Percentiles rank a stretch among this genome's conserved stretches.
Conservation (phyloP, 2,329 filamentous ascomycete species). For the Paracoccidioides brasiliensis region DNA sequence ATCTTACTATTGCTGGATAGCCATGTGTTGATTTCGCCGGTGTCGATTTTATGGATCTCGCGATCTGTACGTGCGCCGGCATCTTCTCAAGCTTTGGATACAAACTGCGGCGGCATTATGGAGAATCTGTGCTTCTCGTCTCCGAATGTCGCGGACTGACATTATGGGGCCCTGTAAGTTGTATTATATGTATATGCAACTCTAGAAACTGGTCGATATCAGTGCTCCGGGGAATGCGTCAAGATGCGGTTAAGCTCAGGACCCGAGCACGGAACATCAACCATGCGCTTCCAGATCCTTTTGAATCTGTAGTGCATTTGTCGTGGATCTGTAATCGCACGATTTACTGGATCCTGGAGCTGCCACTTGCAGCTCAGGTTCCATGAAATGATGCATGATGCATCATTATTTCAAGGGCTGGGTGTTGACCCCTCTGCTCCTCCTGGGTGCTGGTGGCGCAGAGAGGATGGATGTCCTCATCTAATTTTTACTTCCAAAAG, state of each 20-base stretch:
- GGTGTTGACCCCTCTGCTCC: no score
- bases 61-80: no score
- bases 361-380: background rate
- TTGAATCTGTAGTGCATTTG: background rate
- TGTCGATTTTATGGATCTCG: no score
- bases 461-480: background rate
- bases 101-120: no score
- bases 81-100: no score
- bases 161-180: no score
- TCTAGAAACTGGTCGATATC: background rate
- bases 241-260: background rate
- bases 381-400: background rate
- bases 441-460: background rate
- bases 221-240: background rate
- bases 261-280: background rate
- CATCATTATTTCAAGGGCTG: no score
- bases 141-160: no score
- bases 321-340: background rate
- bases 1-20: no score
- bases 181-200: background rate
- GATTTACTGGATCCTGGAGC: background rate
- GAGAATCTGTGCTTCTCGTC: no score
- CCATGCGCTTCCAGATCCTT: background rate
- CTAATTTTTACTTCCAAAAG: background rate
- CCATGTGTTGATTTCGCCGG: no score